Base-by-base conservation (phyloP, 2,329 filamentous ascomycete species). In the Verticillium isaacii region DNA sequence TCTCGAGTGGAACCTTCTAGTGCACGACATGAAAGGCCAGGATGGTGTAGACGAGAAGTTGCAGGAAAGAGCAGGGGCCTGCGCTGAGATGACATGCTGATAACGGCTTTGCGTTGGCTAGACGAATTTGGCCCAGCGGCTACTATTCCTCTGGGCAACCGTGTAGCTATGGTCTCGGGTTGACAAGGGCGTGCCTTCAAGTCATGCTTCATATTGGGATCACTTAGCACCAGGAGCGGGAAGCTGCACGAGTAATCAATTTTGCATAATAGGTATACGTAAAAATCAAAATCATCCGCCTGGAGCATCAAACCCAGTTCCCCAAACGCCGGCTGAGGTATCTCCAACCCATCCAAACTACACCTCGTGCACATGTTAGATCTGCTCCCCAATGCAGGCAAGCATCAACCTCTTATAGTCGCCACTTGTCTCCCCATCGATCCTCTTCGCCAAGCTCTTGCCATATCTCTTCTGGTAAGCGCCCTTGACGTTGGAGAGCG, bases 401-500 rank as follows among this genome's bases (percentile, higher is more conserved):
- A 96, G 76, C 84, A 97, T 82, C 69, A 94, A 75, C 67, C 78
- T 84, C 77, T 91, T 82, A 68, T 95, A 96, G 74, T 97, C 89
- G 5, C 93, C 91, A 64, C 89, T 91, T 5, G 92, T 96, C 80
- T 98, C 94, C 2, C 89, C 87, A 71, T 85, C 85, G 70, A 98
- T 90, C 57, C 92, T 82, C 61, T 80, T 80, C 12, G 84, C 81
- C 61, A 98, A 76, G 65, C 87, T 88, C 69, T 79, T 86, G 67
- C 85, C 82, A 75, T 89, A 96, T 56, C 83, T 83, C 68, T 89
- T 85, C 69, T 87, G 81, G 75, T 93, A 98, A 11, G 91, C 92
- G 0, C 81, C 83, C 76, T 91, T 93, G 62, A 96, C 89, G 67
- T 91, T 89, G 58, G 87, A 85, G 80, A 96, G 82, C 67, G 90